Conservation (phyloP, 495 filamentous ascomycete species). For the Trichodelitschia bisporula region DNA sequence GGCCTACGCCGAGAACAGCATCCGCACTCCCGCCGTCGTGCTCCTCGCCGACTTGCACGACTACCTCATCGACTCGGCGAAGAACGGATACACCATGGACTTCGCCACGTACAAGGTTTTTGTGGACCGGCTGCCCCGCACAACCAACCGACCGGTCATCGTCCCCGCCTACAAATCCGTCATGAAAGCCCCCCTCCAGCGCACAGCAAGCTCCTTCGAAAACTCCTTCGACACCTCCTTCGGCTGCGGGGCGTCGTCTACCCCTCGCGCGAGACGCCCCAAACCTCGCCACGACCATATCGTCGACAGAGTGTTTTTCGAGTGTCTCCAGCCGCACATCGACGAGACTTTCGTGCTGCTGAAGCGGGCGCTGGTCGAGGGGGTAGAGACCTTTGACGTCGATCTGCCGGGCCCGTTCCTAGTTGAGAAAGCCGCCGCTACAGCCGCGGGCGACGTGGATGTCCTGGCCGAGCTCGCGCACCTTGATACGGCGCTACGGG, state of each 20-base stretch:
- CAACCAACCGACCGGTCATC: constrained; percentile 3
- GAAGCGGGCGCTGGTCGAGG: constrained; percentile 6
- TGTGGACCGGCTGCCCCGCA: constrained; percentile 13
- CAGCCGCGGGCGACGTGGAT: too few relatives aligned
- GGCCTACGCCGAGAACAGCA: constrained; percentile 33
- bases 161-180: constrained; percentile 15
- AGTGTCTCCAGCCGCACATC: constrained; percentile 27
- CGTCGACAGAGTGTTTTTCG: constrained; percentile 50
- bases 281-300: constrained; percentile 27
- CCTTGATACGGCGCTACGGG: too few relatives aligned
- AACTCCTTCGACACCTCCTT: too few relatives aligned
- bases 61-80: constrained; percentile 56
- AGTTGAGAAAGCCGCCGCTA: not conserved
- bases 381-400: not conserved
- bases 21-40: constrained; percentile 28
- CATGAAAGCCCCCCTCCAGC: constrained; percentile 3
- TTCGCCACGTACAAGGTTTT: constrained; percentile 28
- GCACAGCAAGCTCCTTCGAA: constrained; percentile 17
- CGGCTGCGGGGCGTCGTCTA: too few relatives aligned
- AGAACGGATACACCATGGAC: constrained; percentile 48
- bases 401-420: not conserved
- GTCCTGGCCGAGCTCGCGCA: too few relatives aligned
- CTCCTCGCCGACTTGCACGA: constrained; percentile 46
- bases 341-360: constrained; percentile 24
- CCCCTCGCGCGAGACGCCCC: constrained; percentile 13